Base-by-base conservation (phyloP, 140 eudicot species). In the Stevia rebaudiana region DNA sequence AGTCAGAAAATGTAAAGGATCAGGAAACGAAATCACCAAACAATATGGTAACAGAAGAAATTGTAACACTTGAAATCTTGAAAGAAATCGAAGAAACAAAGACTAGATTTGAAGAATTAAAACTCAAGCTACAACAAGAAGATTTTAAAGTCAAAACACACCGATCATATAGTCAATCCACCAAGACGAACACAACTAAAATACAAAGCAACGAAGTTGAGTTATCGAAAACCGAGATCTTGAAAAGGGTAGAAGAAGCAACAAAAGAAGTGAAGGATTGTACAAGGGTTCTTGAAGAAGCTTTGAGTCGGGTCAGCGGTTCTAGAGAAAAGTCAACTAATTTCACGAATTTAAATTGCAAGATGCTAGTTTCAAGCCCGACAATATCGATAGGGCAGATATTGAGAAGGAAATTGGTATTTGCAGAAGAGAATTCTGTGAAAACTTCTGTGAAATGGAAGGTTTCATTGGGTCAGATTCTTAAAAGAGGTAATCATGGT, bases 321-420 rank as follows among this genome's bases (percentile, higher is more conserved):
- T 86, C 94, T 16, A 67, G 81, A 28, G 68, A 65, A 53, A 72
- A 74, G 18, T 47, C 37, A 84, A 80, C 49, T 84, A 83, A 8
- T 24, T 64, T 64, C 12, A 3, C 63, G 11, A 63, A 74, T 52
- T 35, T 78, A 37, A 76, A 81, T 51, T 87, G 76, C 22, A 17
- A 71, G 50, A 44, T 44, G 50, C 21, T 44, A 13, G 6, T 57
- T 28, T 84, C 49, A 63, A 82, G 69, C 60, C 72, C 94, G 0
- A 78, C 94, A 0, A 63, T 90, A 48, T 90, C 97, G 5, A 90
- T 90, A 17, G 97, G 97, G 49, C 94, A 90, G 56, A 90, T 90
- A 67, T 75, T 90, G 64, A 87, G 90, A 72, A 71, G 94, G 82
- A 90, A 90, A 71, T 76, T 90, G 83, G 71, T 84, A 24, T 30